A percentile compares a stretch with the other conserved stretches of the same genome.
Evolutionary conservation across 2,329 filamentous ascomycete genomes (phyloP).

Genomic region (Phyllosticta citrichinensis): DNA sequence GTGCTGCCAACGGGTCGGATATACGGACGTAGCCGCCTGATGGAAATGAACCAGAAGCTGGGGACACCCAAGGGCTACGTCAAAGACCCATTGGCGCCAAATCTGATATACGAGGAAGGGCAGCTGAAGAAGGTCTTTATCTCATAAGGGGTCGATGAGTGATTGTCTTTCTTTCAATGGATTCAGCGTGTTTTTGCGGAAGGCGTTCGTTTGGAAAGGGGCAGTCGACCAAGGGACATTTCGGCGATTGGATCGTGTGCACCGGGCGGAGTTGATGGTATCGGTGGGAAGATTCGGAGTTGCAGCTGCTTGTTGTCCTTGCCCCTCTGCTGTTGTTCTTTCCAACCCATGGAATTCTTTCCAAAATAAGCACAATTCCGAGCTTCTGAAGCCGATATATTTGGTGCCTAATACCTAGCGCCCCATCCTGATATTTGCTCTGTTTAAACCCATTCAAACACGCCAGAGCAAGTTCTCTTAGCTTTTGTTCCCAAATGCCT

Average conservation of each 20-base stretch:
- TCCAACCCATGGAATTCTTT: not conserved
- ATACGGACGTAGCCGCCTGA: slow-evolving; percentile 66
- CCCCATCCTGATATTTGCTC: not conserved
- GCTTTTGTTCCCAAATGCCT: not conserved
- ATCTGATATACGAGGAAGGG: slow-evolving; percentile 50
- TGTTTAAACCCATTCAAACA: not conserved
- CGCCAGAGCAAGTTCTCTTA: not conserved
- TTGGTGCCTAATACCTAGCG: not conserved
- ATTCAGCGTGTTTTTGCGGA: not conserved
- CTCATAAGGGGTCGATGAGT: slow-evolving; percentile 40
- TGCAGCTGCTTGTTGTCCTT: not conserved
- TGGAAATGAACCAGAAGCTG: slow-evolving; percentile 69
- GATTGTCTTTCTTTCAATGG: not conserved
- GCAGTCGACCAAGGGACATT: not conserved
- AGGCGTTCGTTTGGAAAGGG: not conserved
- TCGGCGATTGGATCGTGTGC: not conserved
- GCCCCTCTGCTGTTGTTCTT: not conserved
- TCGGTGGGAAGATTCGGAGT: not conserved
- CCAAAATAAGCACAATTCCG: not conserved
- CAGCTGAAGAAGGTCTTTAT: slow-evolving; percentile 84
- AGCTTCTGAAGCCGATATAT: too few species aligned
- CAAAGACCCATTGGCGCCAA: slow-evolving; percentile 62
- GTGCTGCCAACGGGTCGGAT: slow-evolving; percentile 80
- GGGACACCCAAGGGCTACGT: slow-evolving; percentile 57
- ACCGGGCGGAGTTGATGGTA: not conserved